Evolutionary conservation across 306 rosid species (phyloP), one percentile per base, ranked within the genome.

Genomic region (Prunus mume): DNA sequence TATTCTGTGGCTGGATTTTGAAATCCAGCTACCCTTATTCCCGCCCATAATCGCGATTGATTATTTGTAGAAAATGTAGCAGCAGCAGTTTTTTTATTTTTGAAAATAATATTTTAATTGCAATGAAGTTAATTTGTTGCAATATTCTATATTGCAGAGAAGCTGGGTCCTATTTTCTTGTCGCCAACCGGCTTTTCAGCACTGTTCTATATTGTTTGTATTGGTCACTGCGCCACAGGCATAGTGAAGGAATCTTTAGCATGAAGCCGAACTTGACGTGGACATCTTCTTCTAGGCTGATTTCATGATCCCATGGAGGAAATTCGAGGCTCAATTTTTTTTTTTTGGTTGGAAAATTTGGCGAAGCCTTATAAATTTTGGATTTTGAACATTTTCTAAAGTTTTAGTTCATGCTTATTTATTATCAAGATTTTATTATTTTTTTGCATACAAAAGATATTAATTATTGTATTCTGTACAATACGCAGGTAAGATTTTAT

Each of bases 41-140:
- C 96, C 96, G 96, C 93, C 83, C 83, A 43, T 43, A 19, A 73
- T 34, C 69, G 82, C 60, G 10, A 66, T 56, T 32, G 71, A 64
- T 25, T 56, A 73, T n/a, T 13, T 41, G 27, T 22, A 56, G 41
- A 85, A 71, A 54, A 30, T 1, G 45, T 3, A 15, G 46, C 69
- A 34, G 49, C 25, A 1, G 27, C 47, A 65, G 9, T 10, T n/a
- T n/a, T 20, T 32, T 3, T 64, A 32, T 7, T 32, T 64, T 32
- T 64, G 24, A 3, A 64, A 9, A 17, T 17, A 17, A 34, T 32
- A 32, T 28, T 65, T 65, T 2, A 32, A 18, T 65, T 20, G 49
- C 9, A 9, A 65, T 34, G 18, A 62, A 32, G 22, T 17, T 32
- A 3, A 13, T 65, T 32, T 58, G 6, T 27, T 30, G 11, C 69